Conservation (phyloP, 1,284 basidiomycete genomes). For the Ustilago trichophora region DNA sequence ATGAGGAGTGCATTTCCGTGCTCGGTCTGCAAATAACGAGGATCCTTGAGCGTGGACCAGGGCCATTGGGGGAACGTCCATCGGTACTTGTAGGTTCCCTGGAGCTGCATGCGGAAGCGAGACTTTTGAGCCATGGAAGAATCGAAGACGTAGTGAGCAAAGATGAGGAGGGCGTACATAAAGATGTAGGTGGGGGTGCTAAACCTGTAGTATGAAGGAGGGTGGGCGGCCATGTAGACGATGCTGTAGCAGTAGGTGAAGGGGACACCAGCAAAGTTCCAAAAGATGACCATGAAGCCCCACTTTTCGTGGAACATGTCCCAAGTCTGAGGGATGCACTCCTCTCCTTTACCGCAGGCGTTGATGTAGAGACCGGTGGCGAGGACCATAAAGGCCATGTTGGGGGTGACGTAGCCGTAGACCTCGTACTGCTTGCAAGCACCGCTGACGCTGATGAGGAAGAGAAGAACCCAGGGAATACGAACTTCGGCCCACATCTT, state of each 20-base stretch:
- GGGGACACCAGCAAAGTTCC: slow-evolving; percentile 86
- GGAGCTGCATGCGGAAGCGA: slow-evolving; percentile 95
- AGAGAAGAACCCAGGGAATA: slow-evolving; percentile 95
- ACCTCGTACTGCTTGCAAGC: slow-evolving; percentile 88
- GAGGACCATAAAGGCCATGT: slow-evolving; percentile 95
- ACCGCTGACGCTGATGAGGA: slow-evolving; percentile 90
- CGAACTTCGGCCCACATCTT: slow-evolving; percentile 99
- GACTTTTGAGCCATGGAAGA: slow-evolving; percentile 97
- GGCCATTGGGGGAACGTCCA: slow-evolving; percentile 92
- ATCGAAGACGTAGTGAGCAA: slow-evolving; percentile 73
- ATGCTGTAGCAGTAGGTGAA: slow-evolving; percentile 80
- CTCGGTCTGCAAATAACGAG: slow-evolving; percentile 89
- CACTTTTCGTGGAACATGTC: slow-evolving; percentile 67
- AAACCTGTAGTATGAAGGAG: slow-evolving; percentile 87
- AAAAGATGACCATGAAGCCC: slow-evolving; percentile 68
- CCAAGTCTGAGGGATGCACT: slow-evolving; percentile 99
- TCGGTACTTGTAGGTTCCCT: slow-evolving; percentile 79
- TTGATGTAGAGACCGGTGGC: slow-evolving; percentile 97
- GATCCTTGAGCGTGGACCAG: slow-evolving; percentile 84
- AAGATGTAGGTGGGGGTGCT: slow-evolving; percentile 78
- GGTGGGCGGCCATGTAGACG: slow-evolving; percentile 96
- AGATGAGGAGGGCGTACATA: slow-evolving; percentile 56
- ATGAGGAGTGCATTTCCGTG: slow-evolving; percentile 92
- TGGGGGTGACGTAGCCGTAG: slow-evolving; percentile 90
- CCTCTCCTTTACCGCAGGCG: slow-evolving; percentile 76